Evolutionary conservation across 495 filamentous ascomycete genomes (phyloP).

Genomic region (Penicillium dipodomyicola): DNA sequence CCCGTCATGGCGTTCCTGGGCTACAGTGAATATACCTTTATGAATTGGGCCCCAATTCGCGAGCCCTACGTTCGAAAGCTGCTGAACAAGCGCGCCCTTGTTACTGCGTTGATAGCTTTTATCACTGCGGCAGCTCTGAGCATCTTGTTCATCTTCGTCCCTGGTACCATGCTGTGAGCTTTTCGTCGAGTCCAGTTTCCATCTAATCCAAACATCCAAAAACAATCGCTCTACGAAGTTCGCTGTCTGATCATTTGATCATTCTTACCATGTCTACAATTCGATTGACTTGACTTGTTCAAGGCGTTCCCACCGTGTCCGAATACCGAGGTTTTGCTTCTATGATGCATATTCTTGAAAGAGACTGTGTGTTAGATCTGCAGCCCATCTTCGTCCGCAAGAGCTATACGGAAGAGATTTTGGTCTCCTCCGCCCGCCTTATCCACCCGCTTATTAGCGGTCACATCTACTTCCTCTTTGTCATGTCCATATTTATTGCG

Average conservation of each 20-base stretch:
- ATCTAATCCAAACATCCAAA: constrained; percentile 6
- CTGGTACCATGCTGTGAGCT: constrained; percentile 74
- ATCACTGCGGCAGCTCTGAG: constrained; percentile 73
- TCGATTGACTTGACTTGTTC: constrained; percentile 3
- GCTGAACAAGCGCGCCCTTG: constrained; percentile 73
- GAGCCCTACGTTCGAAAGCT: constrained; percentile 88
- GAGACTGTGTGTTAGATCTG: not conserved
- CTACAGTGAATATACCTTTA: constrained; percentile 91
- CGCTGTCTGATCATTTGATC: not conserved
- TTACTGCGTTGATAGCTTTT: constrained; percentile 68
- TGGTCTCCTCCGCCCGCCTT: constrained; percentile 1
- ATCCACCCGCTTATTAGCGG: constrained; percentile 13
- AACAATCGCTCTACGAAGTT: constrained; percentile 3
- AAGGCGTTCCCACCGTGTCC: constrained; percentile 9
- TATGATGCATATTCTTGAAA: constrained; percentile 19
- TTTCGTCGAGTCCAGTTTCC: not conserved
- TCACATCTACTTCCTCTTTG: constrained; percentile 19
- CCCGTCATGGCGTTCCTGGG: constrained; percentile 86
- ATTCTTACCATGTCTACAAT: not conserved
- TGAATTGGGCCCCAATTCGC: constrained; percentile 78
- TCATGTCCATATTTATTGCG: constrained; percentile 27
- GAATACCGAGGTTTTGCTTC: constrained; percentile 15
- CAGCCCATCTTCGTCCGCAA: not conserved
- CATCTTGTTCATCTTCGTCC: constrained; percentile 87
- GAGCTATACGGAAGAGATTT: not conserved